A percentile compares a stretch with the other conserved stretches of the same genome.
phyloP scores from a whole-genome alignment of 257 asterid species.

The Eustoma russellianum region DNA sequence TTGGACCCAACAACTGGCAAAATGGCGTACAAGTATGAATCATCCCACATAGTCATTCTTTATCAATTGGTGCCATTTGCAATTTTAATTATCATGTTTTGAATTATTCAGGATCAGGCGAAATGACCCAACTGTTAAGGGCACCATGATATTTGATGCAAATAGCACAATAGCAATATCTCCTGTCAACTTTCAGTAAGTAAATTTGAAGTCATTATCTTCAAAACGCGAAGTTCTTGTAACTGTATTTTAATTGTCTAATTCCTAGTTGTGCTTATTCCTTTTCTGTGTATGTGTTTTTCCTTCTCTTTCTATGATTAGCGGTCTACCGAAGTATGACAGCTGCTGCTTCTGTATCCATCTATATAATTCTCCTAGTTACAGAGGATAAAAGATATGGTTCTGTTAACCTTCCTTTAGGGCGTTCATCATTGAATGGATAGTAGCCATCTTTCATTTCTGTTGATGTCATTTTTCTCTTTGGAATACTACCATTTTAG shows the following conservation, averaged over 20 bases:
- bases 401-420: background rate
- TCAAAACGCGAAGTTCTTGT: background rate
- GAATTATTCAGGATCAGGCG: conserved; percentile 56
- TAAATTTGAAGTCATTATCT: conserved; percentile 5
- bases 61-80: background rate
- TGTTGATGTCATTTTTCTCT: conserved; percentile 2
- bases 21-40: conserved; percentile 93
- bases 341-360: conserved; percentile 99
- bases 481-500: background rate
- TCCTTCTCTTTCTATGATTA: conserved; percentile 25
- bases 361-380: conserved; percentile 3
- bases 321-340: conserved; percentile 89
- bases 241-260: conserved; percentile 3
- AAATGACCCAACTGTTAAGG: conserved; percentile 85
- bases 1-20: conserved; percentile 97
- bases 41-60: conserved; percentile 4
- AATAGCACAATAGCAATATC: conserved; percentile 86
- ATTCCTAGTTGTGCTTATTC: too few species aligned
- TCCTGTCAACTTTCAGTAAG: conserved; percentile 97
- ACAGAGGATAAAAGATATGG: too few species aligned
- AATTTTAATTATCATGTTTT: conserved; percentile 9
- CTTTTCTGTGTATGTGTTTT: conserved; percentile 3
- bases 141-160: conserved; percentile 79
- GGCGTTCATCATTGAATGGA: too few species aligned
- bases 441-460: background rate